Evolutionary conservation across 768 basidiomycete genomes (phyloP).

Genomic region (Tephrocybe sp.): DNA sequence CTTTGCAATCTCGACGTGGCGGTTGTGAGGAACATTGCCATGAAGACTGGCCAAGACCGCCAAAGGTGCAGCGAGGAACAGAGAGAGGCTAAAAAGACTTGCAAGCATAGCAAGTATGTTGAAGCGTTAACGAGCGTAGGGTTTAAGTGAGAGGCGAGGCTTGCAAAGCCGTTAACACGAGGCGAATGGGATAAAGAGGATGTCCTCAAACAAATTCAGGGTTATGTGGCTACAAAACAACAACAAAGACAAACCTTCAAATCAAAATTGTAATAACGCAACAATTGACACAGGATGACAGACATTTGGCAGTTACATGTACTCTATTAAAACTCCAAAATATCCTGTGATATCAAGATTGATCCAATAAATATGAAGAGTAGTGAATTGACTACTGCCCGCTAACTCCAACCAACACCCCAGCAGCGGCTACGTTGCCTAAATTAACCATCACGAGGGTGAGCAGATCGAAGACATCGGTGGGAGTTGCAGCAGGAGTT

Average conservation of each 20-base stretch:
- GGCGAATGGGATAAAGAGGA: slow-evolving; percentile 2
- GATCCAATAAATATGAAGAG: background rate
- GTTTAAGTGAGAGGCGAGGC: slow-evolving; percentile 12
- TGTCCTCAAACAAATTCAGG: background rate
- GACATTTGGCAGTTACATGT: too few species aligned
- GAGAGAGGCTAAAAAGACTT: slow-evolving; percentile 14
- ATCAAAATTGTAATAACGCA: background rate
- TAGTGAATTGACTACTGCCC: slow-evolving; percentile 1
- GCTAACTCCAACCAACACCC: slow-evolving; percentile 5
- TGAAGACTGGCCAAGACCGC: slow-evolving; percentile 30
- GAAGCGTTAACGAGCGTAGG: slow-evolving; percentile 14
- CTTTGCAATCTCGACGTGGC: slow-evolving; percentile 23
- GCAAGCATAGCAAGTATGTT: slow-evolving; percentile 15
- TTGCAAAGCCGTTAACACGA: slow-evolving; percentile 4
- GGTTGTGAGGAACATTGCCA: slow-evolving; percentile 13
- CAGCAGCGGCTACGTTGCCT: slow-evolving; percentile 14
- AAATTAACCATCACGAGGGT: slow-evolving; percentile 12
- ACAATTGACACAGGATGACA: background rate
- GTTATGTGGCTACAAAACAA: slow-evolving; percentile 10
- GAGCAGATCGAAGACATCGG: slow-evolving; percentile 15
- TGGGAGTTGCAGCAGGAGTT: slow-evolving; percentile 7
- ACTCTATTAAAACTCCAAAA: too few species aligned
- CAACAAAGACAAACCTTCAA: slow-evolving; percentile 7
- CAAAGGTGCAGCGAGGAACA: slow-evolving; percentile 25
- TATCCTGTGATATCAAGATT: background rate